Conservation (phyloP, 2,329 filamentous ascomycete species). For the Ceratocystis papillata region DNA sequence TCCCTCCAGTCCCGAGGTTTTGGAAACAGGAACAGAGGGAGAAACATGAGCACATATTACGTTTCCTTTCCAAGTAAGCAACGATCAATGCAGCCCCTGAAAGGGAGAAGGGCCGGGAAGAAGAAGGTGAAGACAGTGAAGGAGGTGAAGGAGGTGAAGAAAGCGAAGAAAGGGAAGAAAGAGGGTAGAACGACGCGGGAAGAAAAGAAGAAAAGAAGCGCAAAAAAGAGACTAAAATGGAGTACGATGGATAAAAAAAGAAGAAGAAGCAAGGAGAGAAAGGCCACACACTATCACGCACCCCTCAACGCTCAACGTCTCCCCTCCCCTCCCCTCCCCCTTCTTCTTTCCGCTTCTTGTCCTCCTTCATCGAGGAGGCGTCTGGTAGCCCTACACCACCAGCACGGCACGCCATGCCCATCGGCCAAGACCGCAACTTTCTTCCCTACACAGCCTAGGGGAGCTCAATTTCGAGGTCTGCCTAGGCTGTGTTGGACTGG, state of each 20-base stretch:
- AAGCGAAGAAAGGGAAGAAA: neutral
- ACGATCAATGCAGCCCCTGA: no score
- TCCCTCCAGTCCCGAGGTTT: neutral
- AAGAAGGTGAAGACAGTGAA: neutral
- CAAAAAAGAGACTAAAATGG: neutral
- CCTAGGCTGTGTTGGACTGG: no score
- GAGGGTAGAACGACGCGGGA: neutral
- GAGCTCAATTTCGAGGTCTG: no score
- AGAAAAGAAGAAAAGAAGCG: neutral
- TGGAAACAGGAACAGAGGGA: slow-evolving; percentile 7
- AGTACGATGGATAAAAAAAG: neutral
- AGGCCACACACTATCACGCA: neutral
- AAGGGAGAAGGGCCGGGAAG: neutral
- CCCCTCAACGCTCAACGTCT: neutral
- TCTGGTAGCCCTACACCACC: no score
- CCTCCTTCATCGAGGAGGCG: no score
- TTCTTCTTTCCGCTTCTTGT: no score
- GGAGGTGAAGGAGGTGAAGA: neutral
- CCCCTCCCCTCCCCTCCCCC: no score
- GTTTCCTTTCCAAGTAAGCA: no score
- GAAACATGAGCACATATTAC: no score
- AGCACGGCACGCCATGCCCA: no score
- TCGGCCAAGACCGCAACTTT: no score
- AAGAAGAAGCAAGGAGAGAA: neutral
- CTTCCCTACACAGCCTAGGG: no score